A percentile compares a stretch with the other conserved stretches of the same genome.
These are phyloP conservation scores for Beauveria caledonica DNA, from an alignment of 2,329 filamentous ascomycete species.

Conservation along the genomic window DNA sequence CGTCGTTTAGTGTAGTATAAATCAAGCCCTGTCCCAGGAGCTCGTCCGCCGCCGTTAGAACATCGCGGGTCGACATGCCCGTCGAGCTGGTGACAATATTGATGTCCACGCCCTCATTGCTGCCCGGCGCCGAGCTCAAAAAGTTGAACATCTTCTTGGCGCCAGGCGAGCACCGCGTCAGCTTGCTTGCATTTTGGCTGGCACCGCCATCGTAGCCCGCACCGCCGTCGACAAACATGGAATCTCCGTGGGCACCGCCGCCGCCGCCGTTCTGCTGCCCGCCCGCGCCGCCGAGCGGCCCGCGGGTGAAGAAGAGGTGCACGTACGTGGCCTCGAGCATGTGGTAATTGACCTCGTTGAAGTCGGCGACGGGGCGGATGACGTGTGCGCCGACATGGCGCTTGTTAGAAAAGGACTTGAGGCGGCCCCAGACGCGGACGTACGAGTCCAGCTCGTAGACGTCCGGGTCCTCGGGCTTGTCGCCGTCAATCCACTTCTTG, in stretches of 20 bases:
- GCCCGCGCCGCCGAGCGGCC: slow-evolving; percentile 43
- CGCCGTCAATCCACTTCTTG: slow-evolving; percentile 73
- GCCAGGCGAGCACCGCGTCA: slow-evolving; percentile 40
- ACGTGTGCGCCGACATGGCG: slow-evolving; percentile 72
- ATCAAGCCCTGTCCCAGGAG: slow-evolving; percentile 65
- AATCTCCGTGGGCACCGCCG: slow-evolving; percentile 28
- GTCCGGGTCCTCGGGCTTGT: slow-evolving; percentile 40
- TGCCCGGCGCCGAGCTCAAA: slow-evolving; percentile 58
- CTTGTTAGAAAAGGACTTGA: slow-evolving; percentile 80
- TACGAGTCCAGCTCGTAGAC: slow-evolving; percentile 66
- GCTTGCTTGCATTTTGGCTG: slow-evolving; percentile 24
- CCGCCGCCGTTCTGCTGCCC: slow-evolving; percentile 18
- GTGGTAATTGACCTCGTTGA: slow-evolving; percentile 91
- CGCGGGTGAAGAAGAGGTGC: slow-evolving; percentile 75
- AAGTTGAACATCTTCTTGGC: slow-evolving; percentile 66
- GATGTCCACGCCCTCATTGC: slow-evolving; percentile 76
- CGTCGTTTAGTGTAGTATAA: slow-evolving; percentile 86
- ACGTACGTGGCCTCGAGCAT: slow-evolving; percentile 83
- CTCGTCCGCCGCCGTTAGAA: slow-evolving; percentile 73
- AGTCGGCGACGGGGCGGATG: slow-evolving; percentile 71
- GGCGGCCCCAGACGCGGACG: slow-evolving; percentile 75
- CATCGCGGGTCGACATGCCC: slow-evolving; percentile 59
- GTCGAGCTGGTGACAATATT: slow-evolving; percentile 63
- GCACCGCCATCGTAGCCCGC: slow-evolving; percentile 29
- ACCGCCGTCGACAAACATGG: slow-evolving; percentile 25